Conservation (phyloP, 2,329 filamentous ascomycete genomes). For the Aspergillus pseudoglaucus region DNA sequence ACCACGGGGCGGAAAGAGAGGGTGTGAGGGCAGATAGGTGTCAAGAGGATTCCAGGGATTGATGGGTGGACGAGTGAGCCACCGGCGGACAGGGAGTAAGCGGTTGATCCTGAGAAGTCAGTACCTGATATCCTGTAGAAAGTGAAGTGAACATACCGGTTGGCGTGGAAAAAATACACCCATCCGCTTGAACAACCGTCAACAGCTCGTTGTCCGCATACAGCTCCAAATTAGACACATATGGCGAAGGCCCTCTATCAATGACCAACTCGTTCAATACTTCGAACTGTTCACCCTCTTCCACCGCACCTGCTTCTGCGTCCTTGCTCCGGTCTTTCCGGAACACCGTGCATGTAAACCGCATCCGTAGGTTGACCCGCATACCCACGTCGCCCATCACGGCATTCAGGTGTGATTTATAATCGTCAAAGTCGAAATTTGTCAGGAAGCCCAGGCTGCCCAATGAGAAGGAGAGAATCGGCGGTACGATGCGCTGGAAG, state of each 20-base stretch:
- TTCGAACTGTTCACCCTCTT: conserved; percentile 93
- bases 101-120: conserved; percentile 60
- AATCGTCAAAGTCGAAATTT: conserved; percentile 89
- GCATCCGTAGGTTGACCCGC: conserved; percentile 96
- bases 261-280: conserved; percentile 98
- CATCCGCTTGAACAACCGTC: conserved; percentile 92
- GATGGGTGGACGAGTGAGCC: conserved; percentile 94
- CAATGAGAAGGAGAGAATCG: conserved; percentile 83
- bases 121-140: background rate
- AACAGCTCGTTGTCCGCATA: conserved; percentile 93
- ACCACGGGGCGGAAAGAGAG: conserved; percentile 98
- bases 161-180: conserved; percentile 94
- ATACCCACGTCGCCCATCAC: conserved; percentile 94
- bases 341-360: conserved; percentile 96
- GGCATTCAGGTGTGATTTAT: conserved; percentile 77
- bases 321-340: conserved; percentile 52
- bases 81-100: conserved; percentile 91
- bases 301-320: conserved; percentile 52
- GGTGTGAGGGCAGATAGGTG: conserved; percentile 95
- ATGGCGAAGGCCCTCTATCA: conserved; percentile 90
- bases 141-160: conserved; percentile 52
- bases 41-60: conserved; percentile 92
- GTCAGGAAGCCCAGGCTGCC: conserved; percentile 93
- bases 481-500: conserved; percentile 91
- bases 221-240: conserved; percentile 92